These are phyloP conservation scores for Cordyceps pruinosa DNA, from an alignment of 2,329 filamentous ascomycete genomes.

Conservation along the genomic window DNA sequence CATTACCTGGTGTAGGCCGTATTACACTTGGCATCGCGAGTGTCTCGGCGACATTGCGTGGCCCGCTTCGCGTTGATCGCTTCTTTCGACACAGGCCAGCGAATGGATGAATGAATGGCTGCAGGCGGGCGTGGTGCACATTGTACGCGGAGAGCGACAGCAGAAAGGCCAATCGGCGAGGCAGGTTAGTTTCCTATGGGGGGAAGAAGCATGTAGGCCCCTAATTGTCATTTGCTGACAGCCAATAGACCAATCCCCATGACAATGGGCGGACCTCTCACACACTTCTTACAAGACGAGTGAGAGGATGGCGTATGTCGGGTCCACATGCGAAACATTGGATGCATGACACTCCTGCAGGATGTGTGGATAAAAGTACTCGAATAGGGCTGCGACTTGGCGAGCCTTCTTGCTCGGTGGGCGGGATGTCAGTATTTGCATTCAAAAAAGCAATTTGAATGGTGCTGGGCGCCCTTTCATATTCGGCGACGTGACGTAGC, in stretches of 20 bases:
- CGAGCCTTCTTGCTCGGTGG: neutral
- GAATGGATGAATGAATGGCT: neutral
- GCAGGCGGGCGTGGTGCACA: neutral
- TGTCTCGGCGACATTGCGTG: neutral
- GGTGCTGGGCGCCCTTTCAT: neutral
- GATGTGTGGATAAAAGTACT: neutral
- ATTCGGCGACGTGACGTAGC: neutral
- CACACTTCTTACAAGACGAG: conserved; percentile 9
- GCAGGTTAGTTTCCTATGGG: no score
- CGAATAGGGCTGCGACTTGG: neutral
- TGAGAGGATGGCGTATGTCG: conserved; percentile 6
- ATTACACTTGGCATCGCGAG: neutral
- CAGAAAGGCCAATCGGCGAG: neutral
- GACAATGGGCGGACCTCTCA: conserved; percentile 6
- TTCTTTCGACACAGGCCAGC: neutral
- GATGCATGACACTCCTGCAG: neutral
- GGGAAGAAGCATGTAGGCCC: neutral
- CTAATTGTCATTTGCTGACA: neutral
- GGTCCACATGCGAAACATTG: conserved; percentile 8
- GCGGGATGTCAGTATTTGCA: neutral
- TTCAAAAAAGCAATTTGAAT: neutral
- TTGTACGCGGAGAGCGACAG: neutral
- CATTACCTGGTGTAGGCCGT: neutral
- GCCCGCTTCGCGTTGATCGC: neutral
- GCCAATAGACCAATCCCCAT: neutral